phyloP scores from a whole-genome alignment of 257 asterid genomes.

The Echium plantagineum region DNA sequence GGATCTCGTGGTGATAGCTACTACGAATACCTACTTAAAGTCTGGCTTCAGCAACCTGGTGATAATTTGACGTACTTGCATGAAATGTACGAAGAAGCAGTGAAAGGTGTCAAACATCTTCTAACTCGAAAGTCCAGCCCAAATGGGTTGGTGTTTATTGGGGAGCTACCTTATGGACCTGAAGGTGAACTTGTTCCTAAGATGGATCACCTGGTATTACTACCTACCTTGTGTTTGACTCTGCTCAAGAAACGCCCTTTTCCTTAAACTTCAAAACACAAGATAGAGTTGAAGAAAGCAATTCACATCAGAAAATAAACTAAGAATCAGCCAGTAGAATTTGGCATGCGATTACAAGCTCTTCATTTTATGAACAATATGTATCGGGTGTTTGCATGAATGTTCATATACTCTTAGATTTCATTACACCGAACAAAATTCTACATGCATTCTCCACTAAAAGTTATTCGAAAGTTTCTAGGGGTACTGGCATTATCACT shows the following conservation, averaged over 20 bases:
- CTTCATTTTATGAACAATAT: neutral
- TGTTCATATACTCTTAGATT: neutral
- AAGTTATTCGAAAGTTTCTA: neutral
- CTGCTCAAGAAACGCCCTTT: neutral
- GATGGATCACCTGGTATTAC: slow-evolving; percentile 95
- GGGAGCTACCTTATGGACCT: slow-evolving; percentile 82
- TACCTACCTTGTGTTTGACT: slow-evolving; percentile 8
- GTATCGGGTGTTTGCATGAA: neutral
- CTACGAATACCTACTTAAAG: slow-evolving; percentile 85
- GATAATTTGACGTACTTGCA: slow-evolving; percentile 59
- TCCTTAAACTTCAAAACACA: neutral
- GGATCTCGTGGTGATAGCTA: slow-evolving; percentile 99
- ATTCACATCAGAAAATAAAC: neutral
- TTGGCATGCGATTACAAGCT: neutral
- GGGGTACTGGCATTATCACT: neutral
- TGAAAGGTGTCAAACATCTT: slow-evolving; percentile 81
- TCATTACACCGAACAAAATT: neutral
- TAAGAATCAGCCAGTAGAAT: neutral
- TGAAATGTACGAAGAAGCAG: slow-evolving; percentile 72
- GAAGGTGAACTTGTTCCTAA: slow-evolving; percentile 72
- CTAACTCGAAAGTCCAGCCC: slow-evolving; percentile 77
- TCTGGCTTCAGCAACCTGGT: slow-evolving; percentile 80
- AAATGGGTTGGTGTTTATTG: slow-evolving; percentile 76
- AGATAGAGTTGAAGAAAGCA: neutral
- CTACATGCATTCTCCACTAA: neutral